Evolutionary conservation across 2,329 filamentous ascomycete genomes (phyloP).

Genomic region (Epicoccum sorghinum): DNA sequence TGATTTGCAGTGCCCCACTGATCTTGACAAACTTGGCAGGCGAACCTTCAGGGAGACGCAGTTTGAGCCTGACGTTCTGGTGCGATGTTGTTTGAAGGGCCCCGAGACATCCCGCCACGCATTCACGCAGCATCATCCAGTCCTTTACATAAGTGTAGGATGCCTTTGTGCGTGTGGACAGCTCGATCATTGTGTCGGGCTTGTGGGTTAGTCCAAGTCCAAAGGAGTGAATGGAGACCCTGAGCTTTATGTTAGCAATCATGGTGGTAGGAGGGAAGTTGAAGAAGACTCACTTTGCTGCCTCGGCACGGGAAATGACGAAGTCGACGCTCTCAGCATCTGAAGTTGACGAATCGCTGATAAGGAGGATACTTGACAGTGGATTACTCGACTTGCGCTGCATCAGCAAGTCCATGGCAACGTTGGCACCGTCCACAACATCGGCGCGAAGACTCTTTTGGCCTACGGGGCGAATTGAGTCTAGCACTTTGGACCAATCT

Average conservation of each 20-base stretch:
- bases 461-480: constrained; percentile 88
- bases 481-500: constrained; percentile 86
- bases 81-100: constrained; percentile 94
- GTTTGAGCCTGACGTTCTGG: constrained; percentile 95
- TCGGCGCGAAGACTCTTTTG: constrained; percentile 97
- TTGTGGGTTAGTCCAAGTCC: constrained; percentile 96
- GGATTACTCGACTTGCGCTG: constrained; percentile 95
- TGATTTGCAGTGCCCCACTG: constrained; percentile 92
- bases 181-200: constrained; percentile 97
- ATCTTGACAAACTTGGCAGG: constrained; percentile 99
- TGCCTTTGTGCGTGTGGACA: constrained; percentile 93
- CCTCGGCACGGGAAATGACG: constrained; percentile 93
- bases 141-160: constrained; percentile 99
- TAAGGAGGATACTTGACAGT: constrained; percentile 91
- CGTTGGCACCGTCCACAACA: constrained; percentile 95
- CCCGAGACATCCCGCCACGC: constrained; percentile 89
- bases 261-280: background rate
- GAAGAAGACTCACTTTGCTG: constrained; percentile 76
- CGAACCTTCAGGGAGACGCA: constrained; percentile 92
- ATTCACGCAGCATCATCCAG: constrained; percentile 99
- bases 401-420: constrained; percentile 98
- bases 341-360: constrained; percentile 94
- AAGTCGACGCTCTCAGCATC: constrained; percentile 97
- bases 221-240: constrained; percentile 94
- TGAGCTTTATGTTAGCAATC: constrained; percentile 46